phyloP scores from a whole-genome alignment of 352 stramenopile genomes.

The Phytophthora pluvialis region DNA sequence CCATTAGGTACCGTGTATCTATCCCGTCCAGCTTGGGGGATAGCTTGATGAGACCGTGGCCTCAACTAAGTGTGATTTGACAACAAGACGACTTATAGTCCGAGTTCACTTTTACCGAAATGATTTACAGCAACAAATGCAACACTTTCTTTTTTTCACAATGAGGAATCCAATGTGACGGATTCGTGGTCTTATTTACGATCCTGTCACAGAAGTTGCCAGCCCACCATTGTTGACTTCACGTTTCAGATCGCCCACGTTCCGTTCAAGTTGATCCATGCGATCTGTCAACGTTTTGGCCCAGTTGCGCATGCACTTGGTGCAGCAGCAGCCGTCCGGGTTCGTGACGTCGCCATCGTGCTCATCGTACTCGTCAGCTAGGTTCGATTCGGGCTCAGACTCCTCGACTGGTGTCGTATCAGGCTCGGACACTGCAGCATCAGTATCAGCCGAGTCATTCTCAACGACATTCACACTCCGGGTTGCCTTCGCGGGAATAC shows the following conservation, averaged over 20 bases:
- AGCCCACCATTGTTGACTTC: conserved; percentile 10
- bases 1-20: conserved; percentile 1
- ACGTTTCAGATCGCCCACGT: conserved; percentile 26
- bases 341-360: conserved; percentile 39
- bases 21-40: too few relatives aligned
- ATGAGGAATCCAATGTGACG: too few relatives aligned
- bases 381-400: conserved; percentile 7
- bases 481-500: not conserved
- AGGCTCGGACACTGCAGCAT: conserved; percentile 12
- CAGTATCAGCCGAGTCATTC: conserved; percentile 3
- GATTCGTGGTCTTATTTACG: not conserved
- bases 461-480: conserved; percentile 1
- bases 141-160: too few relatives aligned
- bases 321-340: conserved; percentile 34
- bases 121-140: too few relatives aligned
- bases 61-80: conserved; percentile 26
- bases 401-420: conserved; percentile 2
- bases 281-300: conserved; percentile 32
- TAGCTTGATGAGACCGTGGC: too few relatives aligned
- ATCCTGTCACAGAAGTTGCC: not conserved
- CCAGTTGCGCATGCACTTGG: conserved; percentile 40
- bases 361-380: conserved; percentile 1
- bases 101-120: too few relatives aligned
- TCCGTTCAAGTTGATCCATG: conserved; percentile 39
- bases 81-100: too few relatives aligned